Base-by-base conservation (phyloP, 2,329 filamentous ascomycete genomes). In the Chrysoporthe austroafricana region DNA sequence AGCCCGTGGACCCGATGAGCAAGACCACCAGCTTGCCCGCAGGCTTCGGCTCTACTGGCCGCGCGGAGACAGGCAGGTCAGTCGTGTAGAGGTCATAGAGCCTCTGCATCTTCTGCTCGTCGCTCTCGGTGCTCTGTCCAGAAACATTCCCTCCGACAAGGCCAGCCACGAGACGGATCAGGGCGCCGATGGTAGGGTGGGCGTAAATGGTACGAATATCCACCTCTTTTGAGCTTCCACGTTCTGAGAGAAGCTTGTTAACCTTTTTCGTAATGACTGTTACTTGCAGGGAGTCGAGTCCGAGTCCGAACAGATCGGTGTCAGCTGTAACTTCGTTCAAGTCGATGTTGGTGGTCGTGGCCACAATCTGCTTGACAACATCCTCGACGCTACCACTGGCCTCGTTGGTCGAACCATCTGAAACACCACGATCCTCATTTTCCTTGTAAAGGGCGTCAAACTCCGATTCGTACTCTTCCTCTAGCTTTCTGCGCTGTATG, bases 391-490 rank as follows among this genome's bases (percentile, higher is more conserved):
- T 44, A 26, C 42, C 52, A 16, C 18, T 34, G 42, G 42, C 52
- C 16, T 54, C 34, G n/a, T 3, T 42, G 13, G 16, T 42, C 34
- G 46, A 36, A 34, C 39, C 50, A 16, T 32, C 43, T 58, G 43
- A 32, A 43, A 6, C 4, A 14, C 34, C 44, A 14, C 46, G 16
- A 11, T 46, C 52, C 21, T 39, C 64, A 26, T 62, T 67, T 52
- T 72, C 76, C 0, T 73, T 67, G 7, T 74, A 70, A 64, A 84
- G 85, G 0, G 83, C 66, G n/a, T 74, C 71, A 43, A 85, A 82
- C 64, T 83, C 79, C 1, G 77, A 72, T 36, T 77, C 73, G 68
- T 85, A 85, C 36, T 80, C 62, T 46, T 77, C 78, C 1, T 81
- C 50, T 0, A 81, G 79, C 3, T 67, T 71, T 1, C 74, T 70